phyloP scores from a whole-genome alignment of 352 stramenopile species.

The Phytophthora brassicae region DNA sequence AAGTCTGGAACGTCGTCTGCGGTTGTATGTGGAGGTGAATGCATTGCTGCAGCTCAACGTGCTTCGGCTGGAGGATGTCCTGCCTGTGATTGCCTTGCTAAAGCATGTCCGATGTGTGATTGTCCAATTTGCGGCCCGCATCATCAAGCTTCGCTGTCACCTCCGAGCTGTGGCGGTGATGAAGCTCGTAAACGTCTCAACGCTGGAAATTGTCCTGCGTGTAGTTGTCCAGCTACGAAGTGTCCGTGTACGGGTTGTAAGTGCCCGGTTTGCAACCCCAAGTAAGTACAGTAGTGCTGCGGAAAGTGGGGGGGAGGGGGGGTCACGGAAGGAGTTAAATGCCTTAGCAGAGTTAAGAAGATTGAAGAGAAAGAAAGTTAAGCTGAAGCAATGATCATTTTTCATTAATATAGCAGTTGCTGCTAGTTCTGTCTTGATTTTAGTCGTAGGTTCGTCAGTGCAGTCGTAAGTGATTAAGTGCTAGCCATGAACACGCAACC shows the following conservation, averaged over 20 bases:
- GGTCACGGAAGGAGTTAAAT: not conserved
- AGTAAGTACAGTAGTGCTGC: too few species aligned
- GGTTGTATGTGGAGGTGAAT: constrained; percentile 18
- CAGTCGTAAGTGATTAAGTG: constrained; percentile 15
- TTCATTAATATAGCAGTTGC: constrained; percentile 13
- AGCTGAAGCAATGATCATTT: not conserved
- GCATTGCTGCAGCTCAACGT: constrained; percentile 23
- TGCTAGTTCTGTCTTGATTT: constrained; percentile 9
- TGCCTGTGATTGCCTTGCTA: constrained; percentile 17
- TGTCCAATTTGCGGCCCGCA: constrained; percentile 18
- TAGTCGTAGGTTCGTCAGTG: not conserved
- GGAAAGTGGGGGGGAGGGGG: too few species aligned
- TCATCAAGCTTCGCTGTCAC: constrained; percentile 1
- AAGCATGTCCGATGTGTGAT: constrained; percentile 20
- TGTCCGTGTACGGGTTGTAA: constrained; percentile 25
- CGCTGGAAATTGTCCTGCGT: constrained; percentile 21
- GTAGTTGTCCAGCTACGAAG: constrained; percentile 19
- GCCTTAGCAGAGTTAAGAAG: not conserved
- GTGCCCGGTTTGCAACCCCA: constrained; percentile 21
- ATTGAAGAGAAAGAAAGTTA: too few species aligned
- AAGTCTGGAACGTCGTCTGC: constrained; percentile 27
- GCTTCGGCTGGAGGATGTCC: constrained; percentile 19
- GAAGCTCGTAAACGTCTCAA: constrained; percentile 8
- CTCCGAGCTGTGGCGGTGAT: constrained; percentile 1
- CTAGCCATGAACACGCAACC: constrained; percentile 42